These are phyloP conservation scores for Podaxis sp. DNA, from an alignment of 768 basidiomycete genomes.

Conservation along the genomic window DNA sequence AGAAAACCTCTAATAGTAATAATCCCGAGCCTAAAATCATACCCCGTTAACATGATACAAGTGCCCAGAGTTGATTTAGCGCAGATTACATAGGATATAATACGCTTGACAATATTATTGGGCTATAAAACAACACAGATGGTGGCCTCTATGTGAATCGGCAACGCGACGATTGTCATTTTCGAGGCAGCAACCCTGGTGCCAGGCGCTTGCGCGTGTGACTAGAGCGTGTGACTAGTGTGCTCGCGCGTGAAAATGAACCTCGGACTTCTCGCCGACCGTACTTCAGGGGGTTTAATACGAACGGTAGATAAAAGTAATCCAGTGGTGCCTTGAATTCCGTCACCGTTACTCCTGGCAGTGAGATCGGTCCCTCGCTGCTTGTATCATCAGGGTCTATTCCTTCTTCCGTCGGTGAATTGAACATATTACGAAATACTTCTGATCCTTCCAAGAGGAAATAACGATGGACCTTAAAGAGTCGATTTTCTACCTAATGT, in stretches of 20 bases:
- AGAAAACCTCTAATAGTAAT: too few species aligned
- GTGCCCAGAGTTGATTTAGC: too few species aligned
- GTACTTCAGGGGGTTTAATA: neutral
- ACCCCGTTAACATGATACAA: too few species aligned
- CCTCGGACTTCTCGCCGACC: neutral
- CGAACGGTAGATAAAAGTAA: slow-evolving; percentile 38
- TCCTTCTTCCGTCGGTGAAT: neutral
- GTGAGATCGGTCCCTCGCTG: slow-evolving; percentile 31
- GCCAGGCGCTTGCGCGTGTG: too few species aligned
- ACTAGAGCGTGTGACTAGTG: too few species aligned
- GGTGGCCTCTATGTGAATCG: too few species aligned
- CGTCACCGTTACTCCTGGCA: slow-evolving; percentile 29
- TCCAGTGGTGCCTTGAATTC: slow-evolving; percentile 41
- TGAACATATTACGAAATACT: slow-evolving; percentile 1
- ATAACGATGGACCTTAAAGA: neutral
- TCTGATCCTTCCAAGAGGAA: neutral
- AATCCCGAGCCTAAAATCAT: too few species aligned
- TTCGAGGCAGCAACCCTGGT: too few species aligned
- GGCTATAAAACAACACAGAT: neutral
- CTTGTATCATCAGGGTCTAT: slow-evolving; percentile 28
- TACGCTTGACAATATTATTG: too few species aligned
- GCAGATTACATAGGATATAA: too few species aligned
- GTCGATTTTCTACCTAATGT: neutral
- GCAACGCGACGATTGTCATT: too few species aligned
- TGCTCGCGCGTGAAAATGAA: neutral